phyloP scores from a whole-genome alignment of 75 land plant genomes.

The Cryptomeria japonica region DNA sequence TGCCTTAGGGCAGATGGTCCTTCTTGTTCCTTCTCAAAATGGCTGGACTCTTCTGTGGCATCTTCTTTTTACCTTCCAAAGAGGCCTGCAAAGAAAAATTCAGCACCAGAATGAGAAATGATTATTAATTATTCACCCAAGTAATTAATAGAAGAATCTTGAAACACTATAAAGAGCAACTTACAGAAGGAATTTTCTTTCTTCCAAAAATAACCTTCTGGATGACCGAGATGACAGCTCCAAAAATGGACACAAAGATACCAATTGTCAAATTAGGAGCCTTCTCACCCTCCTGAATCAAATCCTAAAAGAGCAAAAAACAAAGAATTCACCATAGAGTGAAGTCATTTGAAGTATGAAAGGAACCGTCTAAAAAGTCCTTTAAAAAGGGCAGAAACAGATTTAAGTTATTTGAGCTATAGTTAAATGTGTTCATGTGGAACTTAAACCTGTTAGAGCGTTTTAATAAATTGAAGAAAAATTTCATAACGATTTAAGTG shows the following conservation, averaged over 20 bases:
- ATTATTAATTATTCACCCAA: background rate
- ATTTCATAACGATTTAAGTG: background rate
- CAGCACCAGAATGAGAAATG: background rate
- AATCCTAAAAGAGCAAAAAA: background rate
- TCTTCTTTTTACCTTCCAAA: background rate
- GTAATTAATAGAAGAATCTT: background rate
- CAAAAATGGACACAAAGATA: background rate
- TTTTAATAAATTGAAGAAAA: background rate
- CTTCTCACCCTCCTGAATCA: slow-evolving; percentile 3
- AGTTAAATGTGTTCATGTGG: background rate
- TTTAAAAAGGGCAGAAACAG: background rate
- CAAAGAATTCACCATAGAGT: background rate
- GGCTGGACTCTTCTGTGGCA: background rate
- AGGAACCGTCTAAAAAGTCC: background rate
- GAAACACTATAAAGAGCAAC: background rate
- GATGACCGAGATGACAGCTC: background rate
- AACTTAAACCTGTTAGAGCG: background rate
- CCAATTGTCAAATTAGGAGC: slow-evolving; percentile 8
- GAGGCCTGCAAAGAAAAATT: background rate
- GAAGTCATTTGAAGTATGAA: background rate
- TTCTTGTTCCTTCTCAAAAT: background rate
- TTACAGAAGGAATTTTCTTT: background rate
- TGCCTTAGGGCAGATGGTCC: background rate
- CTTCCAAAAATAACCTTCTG: background rate
- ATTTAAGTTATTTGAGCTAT: background rate